Evolutionary conservation across 1,284 basidiomycete species (phyloP).

Genomic region (Ceratobasidium sp.): DNA sequence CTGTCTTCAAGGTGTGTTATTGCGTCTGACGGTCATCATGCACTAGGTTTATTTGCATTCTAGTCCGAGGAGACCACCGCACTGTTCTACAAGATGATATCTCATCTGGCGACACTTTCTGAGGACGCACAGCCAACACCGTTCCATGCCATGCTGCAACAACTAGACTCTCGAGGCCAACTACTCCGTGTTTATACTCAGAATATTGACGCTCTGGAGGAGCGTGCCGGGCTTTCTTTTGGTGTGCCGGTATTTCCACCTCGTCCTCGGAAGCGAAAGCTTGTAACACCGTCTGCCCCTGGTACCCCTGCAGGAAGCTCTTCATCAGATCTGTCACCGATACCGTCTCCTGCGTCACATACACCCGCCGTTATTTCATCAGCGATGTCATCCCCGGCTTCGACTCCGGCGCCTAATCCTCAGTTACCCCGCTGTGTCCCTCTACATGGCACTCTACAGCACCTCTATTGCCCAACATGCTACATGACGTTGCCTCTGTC

Average conservation of each 20-base stretch:
- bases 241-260: slow-evolving; percentile 61
- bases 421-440: slow-evolving; percentile 77
- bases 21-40: neutral
- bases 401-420: slow-evolving; percentile 33
- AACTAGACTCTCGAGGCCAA: slow-evolving; percentile 76
- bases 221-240: slow-evolving; percentile 81
- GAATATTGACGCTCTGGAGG: slow-evolving; percentile 91
- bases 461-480: slow-evolving; percentile 83
- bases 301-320: neutral
- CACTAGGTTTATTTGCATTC: slow-evolving; percentile 32
- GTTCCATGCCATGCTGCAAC: slow-evolving; percentile 79
- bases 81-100: slow-evolving; percentile 89
- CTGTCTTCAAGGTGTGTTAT: slow-evolving; percentile 79
- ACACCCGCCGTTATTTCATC: slow-evolving; percentile 4
- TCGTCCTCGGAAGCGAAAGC: slow-evolving; percentile 36
- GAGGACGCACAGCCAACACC: slow-evolving; percentile 77
- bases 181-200: slow-evolving; percentile 92
- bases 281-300: neutral
- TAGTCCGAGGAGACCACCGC: slow-evolving; percentile 76
- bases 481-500: slow-evolving; percentile 69
- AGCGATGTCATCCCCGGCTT: slow-evolving; percentile 22
- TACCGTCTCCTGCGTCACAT: neutral
- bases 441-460: slow-evolving; percentile 84
- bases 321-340: slow-evolving; percentile 16
- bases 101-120: slow-evolving; percentile 76